These are phyloP conservation scores for Reutealis trisperma DNA, from an alignment of 345 rosid species.

Conservation along the genomic window DNA sequence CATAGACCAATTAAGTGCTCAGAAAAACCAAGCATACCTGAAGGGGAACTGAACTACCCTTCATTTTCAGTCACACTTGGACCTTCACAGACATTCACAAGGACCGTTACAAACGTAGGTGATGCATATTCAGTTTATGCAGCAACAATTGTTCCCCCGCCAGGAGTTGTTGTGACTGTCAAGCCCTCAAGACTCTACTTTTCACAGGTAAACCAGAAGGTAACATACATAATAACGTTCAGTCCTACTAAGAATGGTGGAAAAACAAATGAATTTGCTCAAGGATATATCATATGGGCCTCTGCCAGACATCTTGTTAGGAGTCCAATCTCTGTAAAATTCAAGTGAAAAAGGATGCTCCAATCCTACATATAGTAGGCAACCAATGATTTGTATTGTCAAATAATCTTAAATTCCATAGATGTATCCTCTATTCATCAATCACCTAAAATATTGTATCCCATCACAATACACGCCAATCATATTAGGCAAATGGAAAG, in stretches of 20 bases:
- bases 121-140: conserved; percentile 27
- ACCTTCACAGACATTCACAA: conserved; percentile 35
- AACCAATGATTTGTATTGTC: conserved; percentile 2
- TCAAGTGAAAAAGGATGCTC: conserved; percentile 24
- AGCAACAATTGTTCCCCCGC: conserved; percentile 31
- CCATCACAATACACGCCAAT: background rate
- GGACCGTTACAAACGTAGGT: conserved; percentile 54
- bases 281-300: conserved; percentile 44
- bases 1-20: no score
- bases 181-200: conserved; percentile 42
- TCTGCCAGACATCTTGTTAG: conserved; percentile 35
- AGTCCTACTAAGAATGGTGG: background rate
- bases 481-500: background rate
- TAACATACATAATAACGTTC: conserved; percentile 40
- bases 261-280: conserved; percentile 23
- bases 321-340: conserved; percentile 44
- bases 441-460: background rate
- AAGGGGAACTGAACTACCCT: conserved; percentile 39
- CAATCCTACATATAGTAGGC: background rate
- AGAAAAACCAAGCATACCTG: conserved; percentile 10
- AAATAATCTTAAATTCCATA: background rate
- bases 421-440: background rate
- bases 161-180: conserved; percentile 35
- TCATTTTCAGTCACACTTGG: conserved; percentile 51
- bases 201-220: conserved; percentile 38